Conservation (phyloP, 192 early-diverging fungal species). For the Gonapodya prolifera region DNA sequence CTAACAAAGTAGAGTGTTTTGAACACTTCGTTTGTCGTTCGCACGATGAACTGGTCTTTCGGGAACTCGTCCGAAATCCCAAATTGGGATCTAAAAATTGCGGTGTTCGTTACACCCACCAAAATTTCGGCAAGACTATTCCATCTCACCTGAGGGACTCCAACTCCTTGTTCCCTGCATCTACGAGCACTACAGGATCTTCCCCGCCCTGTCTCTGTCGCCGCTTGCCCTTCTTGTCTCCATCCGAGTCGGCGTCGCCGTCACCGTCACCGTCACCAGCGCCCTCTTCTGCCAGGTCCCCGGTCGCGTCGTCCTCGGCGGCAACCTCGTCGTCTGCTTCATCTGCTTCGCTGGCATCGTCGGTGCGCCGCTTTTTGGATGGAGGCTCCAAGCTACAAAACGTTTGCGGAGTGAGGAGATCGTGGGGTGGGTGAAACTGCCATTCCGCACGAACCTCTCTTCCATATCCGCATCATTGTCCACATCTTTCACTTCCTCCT, state of each 20-base stretch:
- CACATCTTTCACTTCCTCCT: conserved; percentile 7
- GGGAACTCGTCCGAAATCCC: conserved; percentile 66
- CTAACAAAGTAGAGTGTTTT: conserved; percentile 79
- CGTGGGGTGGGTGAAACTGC: too few relatives aligned
- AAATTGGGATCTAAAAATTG: conserved; percentile 25
- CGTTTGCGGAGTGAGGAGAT: background rate
- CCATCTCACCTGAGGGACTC: conserved; percentile 32
- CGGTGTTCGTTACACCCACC: conserved; percentile 7
- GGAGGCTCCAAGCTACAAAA: background rate
- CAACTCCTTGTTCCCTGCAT: conserved; percentile 42
- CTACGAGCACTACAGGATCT: conserved; percentile 78
- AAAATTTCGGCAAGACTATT: background rate
- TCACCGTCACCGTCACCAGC: background rate
- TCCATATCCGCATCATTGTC: background rate
- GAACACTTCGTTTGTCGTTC: conserved; percentile 53
- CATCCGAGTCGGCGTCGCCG: conserved; percentile 1
- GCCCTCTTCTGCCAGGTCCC: conserved; percentile 6
- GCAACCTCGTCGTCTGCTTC: conserved; percentile 9
- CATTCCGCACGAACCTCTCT: background rate
- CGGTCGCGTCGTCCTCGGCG: background rate
- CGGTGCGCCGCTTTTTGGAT: background rate
- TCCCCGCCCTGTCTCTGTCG: conserved; percentile 29
- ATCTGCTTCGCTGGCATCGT: conserved; percentile 2
- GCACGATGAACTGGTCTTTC: conserved; percentile 70
- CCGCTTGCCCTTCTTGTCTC: conserved; percentile 9